These are phyloP conservation scores for Saccharomyces pastorianus DNA, from an alignment of 1,139 yeast genomes.

Conservation along the genomic window DNA sequence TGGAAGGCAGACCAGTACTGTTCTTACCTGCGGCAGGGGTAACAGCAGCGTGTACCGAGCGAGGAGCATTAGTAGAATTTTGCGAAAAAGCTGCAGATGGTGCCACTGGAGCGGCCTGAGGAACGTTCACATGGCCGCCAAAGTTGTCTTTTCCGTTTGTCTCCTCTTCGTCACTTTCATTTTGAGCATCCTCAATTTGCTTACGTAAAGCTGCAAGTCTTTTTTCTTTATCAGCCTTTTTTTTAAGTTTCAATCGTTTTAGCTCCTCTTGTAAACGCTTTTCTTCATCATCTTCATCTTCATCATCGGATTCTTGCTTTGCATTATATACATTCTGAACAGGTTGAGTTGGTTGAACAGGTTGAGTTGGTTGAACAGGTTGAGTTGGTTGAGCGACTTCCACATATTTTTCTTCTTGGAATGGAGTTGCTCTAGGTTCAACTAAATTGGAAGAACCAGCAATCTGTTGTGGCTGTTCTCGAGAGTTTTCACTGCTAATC, in stretches of 20 bases:
- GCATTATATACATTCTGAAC: background rate
- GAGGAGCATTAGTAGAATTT: background rate
- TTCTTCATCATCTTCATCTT: conserved; percentile 34
- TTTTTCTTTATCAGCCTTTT: conserved; percentile 34
- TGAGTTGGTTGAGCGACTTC: background rate
- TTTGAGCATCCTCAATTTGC: conserved; percentile 37
- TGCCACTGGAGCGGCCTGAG: conserved; percentile 11
- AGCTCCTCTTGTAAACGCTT: conserved; percentile 32
- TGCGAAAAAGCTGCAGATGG: background rate
- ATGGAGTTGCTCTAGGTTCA: conserved; percentile 1
- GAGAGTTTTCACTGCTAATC: background rate
- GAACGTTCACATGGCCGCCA: conserved; percentile 17
- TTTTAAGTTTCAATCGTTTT: conserved; percentile 50
- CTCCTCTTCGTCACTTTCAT: conserved; percentile 22
- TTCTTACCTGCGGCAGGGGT: background rate
- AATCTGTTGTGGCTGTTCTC: background rate
- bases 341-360: background rate
- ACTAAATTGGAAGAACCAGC: background rate
- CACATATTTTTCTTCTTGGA: background rate
- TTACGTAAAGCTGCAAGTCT: conserved; percentile 29
- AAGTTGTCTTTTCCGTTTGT: conserved; percentile 4
- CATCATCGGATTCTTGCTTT: conserved; percentile 11
- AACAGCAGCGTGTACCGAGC: background rate
- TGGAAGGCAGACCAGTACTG: background rate
- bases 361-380: background rate